Base-by-base conservation (phyloP, 495 filamentous ascomycete genomes). In the Podospora tetraspora region DNA sequence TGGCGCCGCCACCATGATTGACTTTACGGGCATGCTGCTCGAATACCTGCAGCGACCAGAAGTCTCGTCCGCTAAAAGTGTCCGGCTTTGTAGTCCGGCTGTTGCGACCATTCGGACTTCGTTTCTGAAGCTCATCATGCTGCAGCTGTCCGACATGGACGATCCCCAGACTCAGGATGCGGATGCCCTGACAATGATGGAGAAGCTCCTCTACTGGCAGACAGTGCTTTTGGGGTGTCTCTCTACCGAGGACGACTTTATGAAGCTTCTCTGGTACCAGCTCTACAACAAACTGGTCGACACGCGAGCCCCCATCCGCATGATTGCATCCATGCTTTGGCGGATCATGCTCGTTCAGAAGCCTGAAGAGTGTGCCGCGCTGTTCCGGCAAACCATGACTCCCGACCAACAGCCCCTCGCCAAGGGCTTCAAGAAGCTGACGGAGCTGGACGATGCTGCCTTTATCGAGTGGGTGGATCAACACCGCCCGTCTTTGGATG, bases 131-230 rank as follows among this genome's bases (percentile, higher is more conserved):
- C 83, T 96, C 13, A 84, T 90, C 19, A 82, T 98, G 29, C 86
- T 97, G 24, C 84, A 90, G 66, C 82, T 99, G 19, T 96, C 93
- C 3, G 92, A 97, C 71, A 84, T 92, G 64, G 90, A 94, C 64
- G 88, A 91, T 34, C 76, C 83, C 2, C 79, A 86, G 63, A 80
- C 79, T 3, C 79, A 85, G 37, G 82, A 87, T 34, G 68, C 79
- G 10, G 86, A 91, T 34, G 85, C 90, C 4, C 76, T 90, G 4
- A 76, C 81, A 8, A 91, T 93, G 63, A 83, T 99, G 76, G 84
- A 92, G 57, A 94, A 92, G 72, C 84, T 99, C 70, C 86, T 90
- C 3, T 98, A 98, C 76, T 99, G 95, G 95, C 95, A 98, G 75
- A 91, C 91, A 13, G 91, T 96, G 25, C 84, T 97, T 37, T 81